Base-by-base conservation (phyloP, 495 filamentous ascomycete genomes). In the Talaromyces borbonicus region DNA sequence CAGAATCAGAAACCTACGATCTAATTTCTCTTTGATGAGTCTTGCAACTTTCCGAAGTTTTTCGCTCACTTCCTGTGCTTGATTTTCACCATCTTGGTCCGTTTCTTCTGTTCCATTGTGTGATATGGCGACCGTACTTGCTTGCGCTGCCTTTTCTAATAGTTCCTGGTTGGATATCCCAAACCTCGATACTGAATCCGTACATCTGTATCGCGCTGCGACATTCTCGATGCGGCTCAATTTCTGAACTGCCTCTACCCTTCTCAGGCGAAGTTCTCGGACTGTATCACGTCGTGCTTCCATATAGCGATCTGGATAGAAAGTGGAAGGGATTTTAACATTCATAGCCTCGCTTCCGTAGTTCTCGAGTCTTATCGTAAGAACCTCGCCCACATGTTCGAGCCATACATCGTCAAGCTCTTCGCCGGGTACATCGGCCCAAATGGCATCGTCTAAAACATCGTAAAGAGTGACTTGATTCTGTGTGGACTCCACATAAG, bases 261-360 rank as follows among this genome's bases (percentile, higher is more conserved):
- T 63, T 35, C 60, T 60, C 5, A 53, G 42, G 11, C 70, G 65
- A 46, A 78, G 66, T n/a, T 72, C 72, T 39, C 61, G 70, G 15
- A 79, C 64, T 46, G 72, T 54, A 1, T 79, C 67, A 49, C 69
- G 69, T 48, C 74, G 75, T 26, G 60, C 63, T 43, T 77, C 71
- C 48, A 88, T 60, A 60, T 94, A 95, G 27, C 87, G 74, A 58
- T 94, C 88, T 6, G 80, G 73, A 54, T 90, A 93, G 52, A 88
- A 79, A 0, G 77, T 69, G 12, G 75, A 63, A 24, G 87, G 86
- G 15, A 90, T 74, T 11, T 81, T 77, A 33, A 90, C 64, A 35
- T 75, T 73, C 22, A 77, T 60, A 3, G 69, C 65, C 8, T 72
- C 68, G 23, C 64, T 63, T 1, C 72, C 66, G 0, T 66, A 52